phyloP scores from a whole-genome alignment of 352 stramenopile species.

The Elongisporangium senticosum region DNA sequence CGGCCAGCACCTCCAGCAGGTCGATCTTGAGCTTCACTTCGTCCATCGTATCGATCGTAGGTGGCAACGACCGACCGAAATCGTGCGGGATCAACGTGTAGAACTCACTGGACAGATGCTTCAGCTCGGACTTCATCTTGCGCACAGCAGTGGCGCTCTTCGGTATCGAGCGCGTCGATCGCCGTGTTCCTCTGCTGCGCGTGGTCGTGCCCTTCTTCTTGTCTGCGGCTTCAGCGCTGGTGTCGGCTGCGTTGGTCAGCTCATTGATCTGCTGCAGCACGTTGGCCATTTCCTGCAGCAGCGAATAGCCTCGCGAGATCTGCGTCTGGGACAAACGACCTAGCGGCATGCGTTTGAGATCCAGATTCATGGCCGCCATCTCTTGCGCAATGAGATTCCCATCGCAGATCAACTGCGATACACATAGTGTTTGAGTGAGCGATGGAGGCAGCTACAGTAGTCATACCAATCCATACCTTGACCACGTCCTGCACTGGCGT shows the following conservation, averaged over 20 bases:
- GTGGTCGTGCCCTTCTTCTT: neutral
- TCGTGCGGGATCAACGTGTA: conserved; percentile 74
- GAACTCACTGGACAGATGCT: conserved; percentile 53
- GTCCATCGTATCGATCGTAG: conserved; percentile 48
- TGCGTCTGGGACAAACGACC: conserved; percentile 54
- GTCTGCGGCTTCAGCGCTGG: neutral
- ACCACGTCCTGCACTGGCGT: conserved; percentile 32
- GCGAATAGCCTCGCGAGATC: conserved; percentile 54
- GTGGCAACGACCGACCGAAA: conserved; percentile 49
- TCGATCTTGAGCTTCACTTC: conserved; percentile 68
- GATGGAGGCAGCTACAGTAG: neutral
- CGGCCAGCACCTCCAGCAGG: conserved; percentile 55
- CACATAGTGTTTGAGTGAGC: neutral
- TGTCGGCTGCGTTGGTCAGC: conserved; percentile 18
- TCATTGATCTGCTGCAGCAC: conserved; percentile 39
- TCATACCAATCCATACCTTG: conserved; percentile 16
- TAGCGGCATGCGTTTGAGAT: conserved; percentile 45
- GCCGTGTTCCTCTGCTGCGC: conserved; percentile 12
- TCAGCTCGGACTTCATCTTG: conserved; percentile 44
- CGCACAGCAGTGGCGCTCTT: conserved; percentile 24
- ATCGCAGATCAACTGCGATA: conserved; percentile 36
- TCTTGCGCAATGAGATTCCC: conserved; percentile 41
- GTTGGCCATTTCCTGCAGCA: conserved; percentile 46
- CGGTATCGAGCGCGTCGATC: conserved; percentile 17
- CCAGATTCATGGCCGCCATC: conserved; percentile 44